A percentile compares a stretch with the other conserved stretches of the same genome.
These are phyloP conservation scores for Lachnellula occidentalis DNA, from an alignment of 2,329 filamentous ascomycete species.

Conservation along the genomic window DNA sequence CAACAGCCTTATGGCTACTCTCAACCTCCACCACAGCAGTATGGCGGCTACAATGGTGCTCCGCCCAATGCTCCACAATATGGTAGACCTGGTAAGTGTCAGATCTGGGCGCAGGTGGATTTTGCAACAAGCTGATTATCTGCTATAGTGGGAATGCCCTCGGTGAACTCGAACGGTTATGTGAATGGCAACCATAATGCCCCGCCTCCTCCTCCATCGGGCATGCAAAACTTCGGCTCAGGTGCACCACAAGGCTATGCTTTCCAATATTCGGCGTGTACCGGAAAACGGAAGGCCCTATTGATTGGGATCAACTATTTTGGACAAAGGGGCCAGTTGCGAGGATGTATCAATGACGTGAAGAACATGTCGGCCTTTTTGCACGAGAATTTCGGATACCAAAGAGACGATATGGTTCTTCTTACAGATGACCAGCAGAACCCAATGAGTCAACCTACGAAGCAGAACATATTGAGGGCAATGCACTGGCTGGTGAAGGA, in stretches of 20 bases:
- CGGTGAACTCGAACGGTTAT: slow-evolving; percentile 47
- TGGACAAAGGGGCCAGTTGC: slow-evolving; percentile 78
- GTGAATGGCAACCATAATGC: slow-evolving; percentile 50
- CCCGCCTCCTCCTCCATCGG: slow-evolving; percentile 62
- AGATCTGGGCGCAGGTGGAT: background rate
- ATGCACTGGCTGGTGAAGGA: slow-evolving; percentile 99
- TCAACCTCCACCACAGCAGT: slow-evolving; percentile 43
- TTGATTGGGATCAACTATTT: slow-evolving; percentile 97
- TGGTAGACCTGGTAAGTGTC: slow-evolving; percentile 43
- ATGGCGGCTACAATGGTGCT: slow-evolving; percentile 36
- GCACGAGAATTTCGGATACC: slow-evolving; percentile 83
- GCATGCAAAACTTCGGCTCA: slow-evolving; percentile 65
- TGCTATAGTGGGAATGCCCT: slow-evolving; percentile 37
- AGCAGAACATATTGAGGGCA: slow-evolving; percentile 89
- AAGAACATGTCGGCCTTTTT: slow-evolving; percentile 95
- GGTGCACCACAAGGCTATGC: slow-evolving; percentile 75
- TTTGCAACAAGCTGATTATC: slow-evolving; percentile 2
- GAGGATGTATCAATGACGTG: slow-evolving; percentile 95
- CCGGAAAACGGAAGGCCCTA: slow-evolving; percentile 78
- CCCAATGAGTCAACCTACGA: slow-evolving; percentile 92
- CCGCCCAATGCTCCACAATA: slow-evolving; percentile 39
- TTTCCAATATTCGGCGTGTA: slow-evolving; percentile 89
- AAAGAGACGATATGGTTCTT: slow-evolving; percentile 92
- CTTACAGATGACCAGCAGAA: slow-evolving; percentile 96
- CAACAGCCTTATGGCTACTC: slow-evolving; percentile 34